Percentiles rank a stretch among this genome's conserved stretches.
Conservation (phyloP, 768 basidiomycete genomes). For the Goffeauzyma gilvescens region DNA sequence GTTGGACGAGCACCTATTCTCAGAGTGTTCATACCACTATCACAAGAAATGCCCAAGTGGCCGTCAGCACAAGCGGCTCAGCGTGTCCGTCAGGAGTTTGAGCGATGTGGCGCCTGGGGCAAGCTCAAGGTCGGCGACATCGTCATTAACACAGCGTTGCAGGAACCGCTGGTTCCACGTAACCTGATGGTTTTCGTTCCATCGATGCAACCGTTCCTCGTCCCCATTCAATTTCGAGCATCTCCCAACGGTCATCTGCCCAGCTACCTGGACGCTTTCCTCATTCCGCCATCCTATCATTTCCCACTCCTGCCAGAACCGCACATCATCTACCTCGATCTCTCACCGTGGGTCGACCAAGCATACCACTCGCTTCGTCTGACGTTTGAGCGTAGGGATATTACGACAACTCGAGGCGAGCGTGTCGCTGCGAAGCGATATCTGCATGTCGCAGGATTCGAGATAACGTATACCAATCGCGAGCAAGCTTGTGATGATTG, state of each 20-base stretch:
- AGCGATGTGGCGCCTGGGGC: conserved; percentile 27
- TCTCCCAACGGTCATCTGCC: conserved; percentile 23
- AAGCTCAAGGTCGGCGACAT: conserved; percentile 24
- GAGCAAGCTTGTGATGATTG: conserved; percentile 14
- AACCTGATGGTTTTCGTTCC: conserved; percentile 28
- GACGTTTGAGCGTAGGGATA: conserved; percentile 28
- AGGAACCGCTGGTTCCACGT: conserved; percentile 17
- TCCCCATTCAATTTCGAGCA: conserved; percentile 25
- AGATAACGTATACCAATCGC: conserved; percentile 9
- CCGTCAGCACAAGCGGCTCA: conserved; percentile 27
- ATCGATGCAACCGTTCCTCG: conserved; percentile 21
- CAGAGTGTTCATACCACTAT: conserved; percentile 29
- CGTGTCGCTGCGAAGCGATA: conserved; percentile 30
- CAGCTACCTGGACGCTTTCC: conserved; percentile 25
- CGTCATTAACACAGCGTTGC: conserved; percentile 27
- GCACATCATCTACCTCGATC: conserved; percentile 26
- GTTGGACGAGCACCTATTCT: conserved; percentile 22
- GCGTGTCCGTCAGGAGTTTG: conserved; percentile 19
- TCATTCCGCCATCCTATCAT: conserved; percentile 25
- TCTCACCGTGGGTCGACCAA: conserved; percentile 21
- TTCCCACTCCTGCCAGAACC: conserved; percentile 26
- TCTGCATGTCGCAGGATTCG: conserved; percentile 30
- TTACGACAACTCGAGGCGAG: conserved; percentile 26
- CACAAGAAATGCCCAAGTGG: conserved; percentile 20
- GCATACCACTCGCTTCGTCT: conserved; percentile 20